Evolutionary conservation across 1,139 yeast genomes (phyloP).

Genomic region (Hemisphaericaspora lyxosophila): DNA sequence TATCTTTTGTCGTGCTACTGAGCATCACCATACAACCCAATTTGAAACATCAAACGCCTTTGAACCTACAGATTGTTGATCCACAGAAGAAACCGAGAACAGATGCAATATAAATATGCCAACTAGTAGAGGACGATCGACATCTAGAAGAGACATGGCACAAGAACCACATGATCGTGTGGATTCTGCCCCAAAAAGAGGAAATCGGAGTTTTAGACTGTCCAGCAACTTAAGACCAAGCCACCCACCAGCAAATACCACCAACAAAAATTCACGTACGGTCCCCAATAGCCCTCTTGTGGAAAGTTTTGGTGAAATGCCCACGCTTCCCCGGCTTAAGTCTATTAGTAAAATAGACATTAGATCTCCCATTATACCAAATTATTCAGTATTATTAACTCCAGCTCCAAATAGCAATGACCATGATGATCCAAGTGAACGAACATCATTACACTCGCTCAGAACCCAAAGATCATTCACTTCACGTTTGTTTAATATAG

Average conservation of each 20-base stretch:
- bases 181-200: neutral
- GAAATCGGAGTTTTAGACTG: neutral
- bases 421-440: conserved; percentile 11
- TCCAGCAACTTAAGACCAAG: neutral
- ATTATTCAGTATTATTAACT: conserved; percentile 11
- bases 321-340: conserved; percentile 16
- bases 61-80: no score
- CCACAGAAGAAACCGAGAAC: no score
- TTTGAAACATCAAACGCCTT: no score
- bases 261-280: conserved; percentile 5
- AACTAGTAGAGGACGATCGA: neutral
- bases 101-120: no score
- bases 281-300: conserved; percentile 13
- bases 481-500: conserved; percentile 19
- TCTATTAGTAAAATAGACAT: conserved; percentile 25
- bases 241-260: neutral
- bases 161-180: neutral
- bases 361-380: conserved; percentile 19
- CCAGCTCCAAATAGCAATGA: conserved; percentile 12
- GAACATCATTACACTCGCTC: conserved; percentile 18
- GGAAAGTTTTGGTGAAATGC: conserved; percentile 1
- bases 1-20: no score
- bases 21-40: no score
- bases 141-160: neutral
- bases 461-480: conserved; percentile 20